These are phyloP conservation scores for Colletotrichum eleusines DNA, from an alignment of 2,329 filamentous ascomycete species.

Conservation along the genomic window DNA sequence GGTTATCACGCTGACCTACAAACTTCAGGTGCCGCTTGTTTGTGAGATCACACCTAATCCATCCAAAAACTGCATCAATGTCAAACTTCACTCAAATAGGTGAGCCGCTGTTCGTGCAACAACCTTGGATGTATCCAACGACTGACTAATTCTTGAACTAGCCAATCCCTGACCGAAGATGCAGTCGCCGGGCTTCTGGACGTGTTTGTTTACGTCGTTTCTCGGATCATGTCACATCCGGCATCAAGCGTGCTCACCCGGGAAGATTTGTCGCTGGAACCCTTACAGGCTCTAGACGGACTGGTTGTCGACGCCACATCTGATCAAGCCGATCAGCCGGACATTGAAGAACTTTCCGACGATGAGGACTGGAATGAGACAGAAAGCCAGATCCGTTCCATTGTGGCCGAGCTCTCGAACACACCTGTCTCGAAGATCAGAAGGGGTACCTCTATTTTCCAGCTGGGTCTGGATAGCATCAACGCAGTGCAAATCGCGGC, in stretches of 20 bases:
- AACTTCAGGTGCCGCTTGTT: constrained; percentile 73
- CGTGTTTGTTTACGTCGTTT: constrained; percentile 3
- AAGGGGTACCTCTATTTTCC: constrained; percentile 80
- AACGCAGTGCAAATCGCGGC: constrained; percentile 84
- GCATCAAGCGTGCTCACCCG: constrained; percentile 40
- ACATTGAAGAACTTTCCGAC: background rate
- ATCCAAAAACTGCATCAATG: constrained; percentile 62
- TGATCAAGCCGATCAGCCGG: background rate
- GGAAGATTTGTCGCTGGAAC: constrained; percentile 44
- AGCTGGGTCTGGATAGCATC: constrained; percentile 92
- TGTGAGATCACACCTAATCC: constrained; percentile 76
- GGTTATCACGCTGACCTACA: background rate
- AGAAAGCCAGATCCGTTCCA: constrained; percentile 40
- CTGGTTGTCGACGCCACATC: constrained; percentile 34
- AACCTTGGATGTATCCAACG: no score
- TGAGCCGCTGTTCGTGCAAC: constrained; percentile 45
- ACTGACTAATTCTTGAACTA: background rate
- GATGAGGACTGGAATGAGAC: constrained; percentile 39
- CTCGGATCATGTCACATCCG: constrained; percentile 34
- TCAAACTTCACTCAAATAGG: constrained; percentile 74
- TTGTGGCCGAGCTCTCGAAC: constrained; percentile 27
- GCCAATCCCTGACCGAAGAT: constrained; percentile 8
- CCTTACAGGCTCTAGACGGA: constrained; percentile 42
- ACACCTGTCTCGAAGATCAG: constrained; percentile 55
- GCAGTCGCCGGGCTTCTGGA: background rate